Evolutionary conservation across 169 alveolate genomes (phyloP).

Genomic region (Plasmodium gallinaceum): DNA sequence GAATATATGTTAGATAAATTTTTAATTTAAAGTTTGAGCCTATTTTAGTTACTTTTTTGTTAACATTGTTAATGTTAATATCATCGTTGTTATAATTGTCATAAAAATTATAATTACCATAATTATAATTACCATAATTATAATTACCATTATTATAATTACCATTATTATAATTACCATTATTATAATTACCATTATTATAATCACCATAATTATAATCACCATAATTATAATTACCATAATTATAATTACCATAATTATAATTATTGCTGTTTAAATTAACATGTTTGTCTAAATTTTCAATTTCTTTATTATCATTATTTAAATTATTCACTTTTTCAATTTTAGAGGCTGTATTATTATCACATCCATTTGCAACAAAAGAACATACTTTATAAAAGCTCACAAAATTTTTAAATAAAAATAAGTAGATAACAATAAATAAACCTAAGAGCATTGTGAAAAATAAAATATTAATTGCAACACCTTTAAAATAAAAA

Average conservation of each 20-base stretch:
- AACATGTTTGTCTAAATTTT: background rate
- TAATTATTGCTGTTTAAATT: background rate
- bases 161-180: background rate
- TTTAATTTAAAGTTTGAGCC: slow-evolving; percentile 17
- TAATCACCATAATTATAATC: background rate
- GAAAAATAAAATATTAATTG: slow-evolving; percentile 31
- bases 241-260: background rate
- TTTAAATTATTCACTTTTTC: no score
- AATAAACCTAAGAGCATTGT: slow-evolving; percentile 18
- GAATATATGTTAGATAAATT: slow-evolving; percentile 38
- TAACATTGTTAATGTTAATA: background rate
- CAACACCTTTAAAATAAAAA: slow-evolving; percentile 42
- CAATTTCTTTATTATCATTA: no score
- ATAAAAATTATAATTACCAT: slow-evolving; percentile 10
- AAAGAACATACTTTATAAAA: slow-evolving; percentile 22
- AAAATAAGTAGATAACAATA: slow-evolving; percentile 22
- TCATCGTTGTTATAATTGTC: background rate
- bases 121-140: background rate
- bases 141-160: background rate
- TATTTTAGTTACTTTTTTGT: background rate
- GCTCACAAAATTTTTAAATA: slow-evolving; percentile 28
- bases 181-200: background rate
- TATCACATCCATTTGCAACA: no score
- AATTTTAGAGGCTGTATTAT: no score
- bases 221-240: background rate